These are phyloP conservation scores for Phoma sp. DNA, from an alignment of 2,329 filamentous ascomycete genomes.

Conservation along the genomic window DNA sequence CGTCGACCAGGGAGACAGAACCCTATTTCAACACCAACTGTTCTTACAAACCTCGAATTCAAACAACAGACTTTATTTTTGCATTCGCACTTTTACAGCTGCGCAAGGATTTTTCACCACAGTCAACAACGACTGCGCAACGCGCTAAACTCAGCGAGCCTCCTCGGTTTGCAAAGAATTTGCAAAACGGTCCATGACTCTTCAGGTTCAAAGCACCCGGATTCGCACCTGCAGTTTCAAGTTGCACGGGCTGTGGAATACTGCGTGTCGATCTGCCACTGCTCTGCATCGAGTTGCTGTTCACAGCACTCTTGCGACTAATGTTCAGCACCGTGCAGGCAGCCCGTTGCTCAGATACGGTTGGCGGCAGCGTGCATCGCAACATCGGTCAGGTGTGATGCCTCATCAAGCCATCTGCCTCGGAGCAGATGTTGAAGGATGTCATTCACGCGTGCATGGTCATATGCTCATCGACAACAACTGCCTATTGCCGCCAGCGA, in stretches of 20 bases:
- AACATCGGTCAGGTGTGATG: slow-evolving; percentile 35
- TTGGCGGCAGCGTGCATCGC: slow-evolving; percentile 41
- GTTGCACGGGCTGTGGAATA: slow-evolving; percentile 33
- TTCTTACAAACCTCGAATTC: background rate
- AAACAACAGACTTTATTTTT: background rate
- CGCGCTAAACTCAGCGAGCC: slow-evolving; percentile 9
- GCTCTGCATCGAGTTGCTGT: slow-evolving; percentile 30
- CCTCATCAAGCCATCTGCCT: background rate
- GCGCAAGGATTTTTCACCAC: background rate
- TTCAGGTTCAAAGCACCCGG: slow-evolving; percentile 7
- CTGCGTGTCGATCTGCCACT: slow-evolving; percentile 25
- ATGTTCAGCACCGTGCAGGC: slow-evolving; percentile 27
- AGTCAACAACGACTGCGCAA: background rate
- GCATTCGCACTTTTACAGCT: background rate
- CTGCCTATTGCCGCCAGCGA: background rate
- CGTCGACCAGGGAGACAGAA: slow-evolving; percentile 43
- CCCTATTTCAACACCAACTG: slow-evolving; percentile 45
- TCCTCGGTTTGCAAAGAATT: no score
- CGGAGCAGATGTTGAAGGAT: background rate
- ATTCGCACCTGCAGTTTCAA: slow-evolving; percentile 8
- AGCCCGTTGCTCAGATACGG: slow-evolving; percentile 26
- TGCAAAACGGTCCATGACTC: slow-evolving; percentile 7
- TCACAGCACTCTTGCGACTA: slow-evolving; percentile 18
- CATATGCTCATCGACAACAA: background rate
- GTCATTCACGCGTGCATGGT: background rate